Base-by-base conservation (phyloP, 176 grass and related monocot genomes). In the Dendrocalamus sinicus region DNA sequence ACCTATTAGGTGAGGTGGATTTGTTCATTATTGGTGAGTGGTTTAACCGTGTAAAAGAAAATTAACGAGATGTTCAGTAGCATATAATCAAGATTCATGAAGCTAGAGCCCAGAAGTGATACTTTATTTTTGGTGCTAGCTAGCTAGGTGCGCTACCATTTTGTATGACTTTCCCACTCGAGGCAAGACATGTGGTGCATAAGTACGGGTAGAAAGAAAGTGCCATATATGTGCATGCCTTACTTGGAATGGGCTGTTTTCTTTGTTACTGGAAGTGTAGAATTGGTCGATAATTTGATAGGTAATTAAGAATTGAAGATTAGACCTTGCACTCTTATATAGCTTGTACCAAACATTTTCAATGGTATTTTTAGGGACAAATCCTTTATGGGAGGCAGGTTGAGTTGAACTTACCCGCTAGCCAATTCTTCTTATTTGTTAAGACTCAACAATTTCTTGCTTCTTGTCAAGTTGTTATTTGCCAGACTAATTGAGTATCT, bases 41-140 rank as follows among this genome's bases (percentile, higher is more conserved):
- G n/a, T 39, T 28, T 28, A 26, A 80, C 32, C 47, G 5, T 65
- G 54, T 41, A 8, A 39, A 26, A 37, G 12, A 17, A 63, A 51
- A 26, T 26, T 26, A 26, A 46, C n/a, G 26, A 72, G 13, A 52
- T 86, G 7, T 43, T 63, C 8, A 14, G 1, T 20, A 63, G 53
- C 43, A 86, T 72, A 67, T 85, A 85, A 57, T 68, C 61, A 85
- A 22, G 73, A 5, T 68, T 32, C 7, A 44, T 45, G 4, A 77
- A 59, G 11, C 53, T 43, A 57, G 51, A 81, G 37, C 4, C 5
- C 37, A 53, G 51, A 20, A 58, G 3, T 55, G 45, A 13, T 22
- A 54, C 26, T 40, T 57, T 45, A 67, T 17, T 78, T 30, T 39
- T 46, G 6, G 24, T 60, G 22, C 22, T 60, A 60, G 9, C 20